Percentiles rank a stretch among this genome's conserved stretches.
These are phyloP conservation scores for Cubamyces sp. DNA, from an alignment of 768 basidiomycete genomes.

Conservation along the genomic window DNA sequence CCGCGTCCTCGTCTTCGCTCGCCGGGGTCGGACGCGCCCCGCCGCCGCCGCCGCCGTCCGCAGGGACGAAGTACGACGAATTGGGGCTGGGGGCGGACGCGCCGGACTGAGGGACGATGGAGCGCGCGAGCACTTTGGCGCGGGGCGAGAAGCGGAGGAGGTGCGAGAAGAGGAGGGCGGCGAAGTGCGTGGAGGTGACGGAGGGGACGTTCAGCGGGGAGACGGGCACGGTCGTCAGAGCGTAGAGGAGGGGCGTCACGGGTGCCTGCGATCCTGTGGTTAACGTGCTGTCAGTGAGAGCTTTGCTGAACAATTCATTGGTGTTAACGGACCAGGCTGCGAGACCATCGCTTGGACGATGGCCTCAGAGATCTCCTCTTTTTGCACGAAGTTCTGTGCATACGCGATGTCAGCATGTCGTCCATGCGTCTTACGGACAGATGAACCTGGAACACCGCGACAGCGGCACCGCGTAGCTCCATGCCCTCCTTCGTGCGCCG, in stretches of 20 bases:
- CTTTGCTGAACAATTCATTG: not conserved
- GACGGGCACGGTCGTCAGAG: conserved; percentile 65
- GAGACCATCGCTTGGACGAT: conserved; percentile 77
- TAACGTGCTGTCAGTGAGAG: conserved; percentile 21
- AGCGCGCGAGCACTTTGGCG: conserved; percentile 65
- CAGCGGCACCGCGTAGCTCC: conserved; percentile 77
- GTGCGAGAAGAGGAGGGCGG: conserved; percentile 79
- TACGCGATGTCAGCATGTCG: conserved; percentile 1
- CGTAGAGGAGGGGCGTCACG: conserved; percentile 69
- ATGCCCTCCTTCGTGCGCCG: conserved; percentile 67
- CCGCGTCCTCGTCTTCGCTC: conserved; percentile 40
- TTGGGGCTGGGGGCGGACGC: conserved; percentile 35
- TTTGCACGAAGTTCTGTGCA: conserved; percentile 72
- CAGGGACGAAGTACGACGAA: conserved; percentile 74
- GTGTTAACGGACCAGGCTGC: conserved; percentile 48
- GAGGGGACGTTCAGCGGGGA: conserved; percentile 59
- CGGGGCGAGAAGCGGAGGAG: conserved; percentile 70
- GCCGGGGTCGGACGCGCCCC: conserved; percentile 40
- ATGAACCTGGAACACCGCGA: conserved; percentile 81
- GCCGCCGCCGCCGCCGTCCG: no score
- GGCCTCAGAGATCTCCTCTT: conserved; percentile 69
- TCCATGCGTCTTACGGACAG: not conserved
- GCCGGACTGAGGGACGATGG: conserved; percentile 57
- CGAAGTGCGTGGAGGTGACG: conserved; percentile 71
- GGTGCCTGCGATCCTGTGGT: conserved; percentile 43